Evolutionary conservation across 345 rosid species (phyloP).

Genomic region (Populus ilicifolia): DNA sequence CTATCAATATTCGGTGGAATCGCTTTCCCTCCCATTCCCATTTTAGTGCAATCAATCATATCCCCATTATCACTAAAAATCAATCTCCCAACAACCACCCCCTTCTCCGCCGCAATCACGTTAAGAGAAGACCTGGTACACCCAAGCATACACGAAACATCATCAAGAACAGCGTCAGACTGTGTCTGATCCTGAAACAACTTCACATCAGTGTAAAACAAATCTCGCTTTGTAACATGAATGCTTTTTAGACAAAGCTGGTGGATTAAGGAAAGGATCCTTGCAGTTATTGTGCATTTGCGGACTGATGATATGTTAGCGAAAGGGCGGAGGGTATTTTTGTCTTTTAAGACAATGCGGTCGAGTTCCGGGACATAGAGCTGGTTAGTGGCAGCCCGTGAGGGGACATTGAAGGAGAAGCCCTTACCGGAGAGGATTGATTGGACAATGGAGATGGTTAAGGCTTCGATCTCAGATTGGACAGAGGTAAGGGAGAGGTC

Average conservation of each 20-base stretch:
- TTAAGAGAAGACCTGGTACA: slow-evolving; percentile 91
- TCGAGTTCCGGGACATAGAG: slow-evolving; percentile 98
- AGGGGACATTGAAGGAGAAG: slow-evolving; percentile 84
- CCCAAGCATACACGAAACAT: slow-evolving; percentile 90
- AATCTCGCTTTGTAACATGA: slow-evolving; percentile 97
- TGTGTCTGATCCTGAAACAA: slow-evolving; percentile 98
- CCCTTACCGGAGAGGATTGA: slow-evolving; percentile 87
- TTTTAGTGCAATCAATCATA: slow-evolving; percentile 94
- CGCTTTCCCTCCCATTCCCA: slow-evolving; percentile 99
- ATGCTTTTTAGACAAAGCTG: slow-evolving; percentile 78
- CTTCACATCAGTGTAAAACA: slow-evolving; percentile 95
- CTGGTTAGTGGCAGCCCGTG: slow-evolving; percentile 91
- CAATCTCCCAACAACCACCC: slow-evolving; percentile 90
- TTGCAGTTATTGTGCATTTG: slow-evolving; percentile 79
- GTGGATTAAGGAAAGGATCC: slow-evolving; percentile 82
- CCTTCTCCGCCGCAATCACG: slow-evolving; percentile 90
- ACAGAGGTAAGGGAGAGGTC: slow-evolving; percentile 85
- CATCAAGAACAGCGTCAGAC: slow-evolving; percentile 80
- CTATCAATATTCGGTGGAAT: slow-evolving; percentile 92
- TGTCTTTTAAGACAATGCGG: slow-evolving; percentile 92
- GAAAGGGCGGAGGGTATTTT: slow-evolving; percentile 86
- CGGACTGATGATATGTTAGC: slow-evolving; percentile 78
- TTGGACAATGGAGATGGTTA: slow-evolving; percentile 60
- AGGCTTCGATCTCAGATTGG: slow-evolving; percentile 68
- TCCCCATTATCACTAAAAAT: slow-evolving; percentile 96